Percentiles rank a stretch among this genome's conserved stretches.
phyloP scores from a whole-genome alignment of 208 protist species.

The Angomonas deanei region DNA sequence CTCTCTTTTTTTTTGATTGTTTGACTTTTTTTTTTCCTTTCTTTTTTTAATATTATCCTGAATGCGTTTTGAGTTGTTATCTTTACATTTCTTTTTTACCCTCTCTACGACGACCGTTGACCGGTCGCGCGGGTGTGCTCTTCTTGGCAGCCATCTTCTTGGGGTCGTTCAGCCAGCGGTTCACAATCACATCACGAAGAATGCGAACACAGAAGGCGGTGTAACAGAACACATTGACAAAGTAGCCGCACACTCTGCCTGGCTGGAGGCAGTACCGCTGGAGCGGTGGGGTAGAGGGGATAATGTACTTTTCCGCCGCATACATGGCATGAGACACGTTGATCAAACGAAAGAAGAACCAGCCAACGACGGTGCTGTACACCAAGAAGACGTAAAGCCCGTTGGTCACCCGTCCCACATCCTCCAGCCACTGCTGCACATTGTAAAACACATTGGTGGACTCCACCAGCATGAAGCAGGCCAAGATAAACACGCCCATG shows the following conservation, averaged over 20 bases:
- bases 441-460: slow-evolving; percentile 43
- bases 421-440: slow-evolving; percentile 26
- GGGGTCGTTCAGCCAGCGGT: not conserved
- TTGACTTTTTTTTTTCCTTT: not conserved
- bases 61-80: not conserved
- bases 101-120: not conserved
- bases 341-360: slow-evolving; percentile 41
- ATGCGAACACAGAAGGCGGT: slow-evolving; percentile 31
- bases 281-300: slow-evolving; percentile 10
- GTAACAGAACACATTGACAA: slow-evolving; percentile 44
- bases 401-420: slow-evolving; percentile 14
- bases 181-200: slow-evolving; percentile 5
- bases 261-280: slow-evolving; percentile 22
- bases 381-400: slow-evolving; percentile 16
- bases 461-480: slow-evolving; percentile 45
- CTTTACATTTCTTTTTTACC: not conserved
- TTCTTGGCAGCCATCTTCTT: not conserved
- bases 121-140: not conserved
- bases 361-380: slow-evolving; percentile 24
- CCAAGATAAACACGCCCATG: slow-evolving; percentile 36
- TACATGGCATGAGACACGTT: slow-evolving; percentile 26
- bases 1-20: not conserved
- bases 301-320: slow-evolving; percentile 18
- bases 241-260: slow-evolving; percentile 25
- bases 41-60: not conserved